These are phyloP conservation scores for Pichia sp. DNA, from an alignment of 1,139 yeast species.

Conservation along the genomic window DNA sequence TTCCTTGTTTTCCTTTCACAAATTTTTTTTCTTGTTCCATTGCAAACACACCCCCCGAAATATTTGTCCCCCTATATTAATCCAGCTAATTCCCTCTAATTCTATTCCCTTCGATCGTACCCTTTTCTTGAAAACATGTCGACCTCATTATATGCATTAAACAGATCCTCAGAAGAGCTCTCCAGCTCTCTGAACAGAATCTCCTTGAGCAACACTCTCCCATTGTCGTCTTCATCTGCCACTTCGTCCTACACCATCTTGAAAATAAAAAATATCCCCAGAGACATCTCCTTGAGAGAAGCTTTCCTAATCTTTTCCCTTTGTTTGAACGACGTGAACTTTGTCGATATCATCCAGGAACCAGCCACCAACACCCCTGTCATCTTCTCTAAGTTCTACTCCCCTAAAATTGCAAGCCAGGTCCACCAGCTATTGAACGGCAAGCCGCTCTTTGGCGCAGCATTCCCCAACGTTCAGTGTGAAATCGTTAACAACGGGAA, in stretches of 20 bases:
- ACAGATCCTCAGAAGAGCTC: constrained; percentile 18
- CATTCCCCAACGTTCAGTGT: constrained; percentile 44
- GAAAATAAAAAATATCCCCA: constrained; percentile 59
- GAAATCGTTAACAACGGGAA: constrained; percentile 11
- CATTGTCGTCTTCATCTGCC: constrained; percentile 18
- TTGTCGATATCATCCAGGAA: constrained; percentile 52
- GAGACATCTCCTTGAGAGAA: constrained; percentile 71
- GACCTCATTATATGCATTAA: constrained; percentile 9
- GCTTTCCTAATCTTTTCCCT: constrained; percentile 73
- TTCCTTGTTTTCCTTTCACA: neutral
- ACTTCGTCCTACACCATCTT: constrained; percentile 24
- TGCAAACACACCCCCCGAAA: too few relatives aligned
- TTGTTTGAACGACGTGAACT: constrained; percentile 61
- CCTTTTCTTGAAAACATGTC: constrained; percentile 15
- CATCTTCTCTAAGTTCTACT: constrained; percentile 61
- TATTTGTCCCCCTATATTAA: too few relatives aligned
- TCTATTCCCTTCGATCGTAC: neutral
- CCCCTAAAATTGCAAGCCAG: constrained; percentile 60
- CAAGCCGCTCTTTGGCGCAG: constrained; percentile 60
- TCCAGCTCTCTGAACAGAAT: constrained; percentile 22
- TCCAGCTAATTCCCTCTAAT: neutral
- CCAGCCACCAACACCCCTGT: constrained; percentile 28
- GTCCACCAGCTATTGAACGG: constrained; percentile 69
- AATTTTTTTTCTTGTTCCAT: neutral
- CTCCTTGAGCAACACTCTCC: constrained; percentile 32